Percentiles rank a stretch among this genome's conserved stretches.
Evolutionary conservation across 2,329 filamentous ascomycete species (phyloP).

Genomic region (Trichoderma breve): DNA sequence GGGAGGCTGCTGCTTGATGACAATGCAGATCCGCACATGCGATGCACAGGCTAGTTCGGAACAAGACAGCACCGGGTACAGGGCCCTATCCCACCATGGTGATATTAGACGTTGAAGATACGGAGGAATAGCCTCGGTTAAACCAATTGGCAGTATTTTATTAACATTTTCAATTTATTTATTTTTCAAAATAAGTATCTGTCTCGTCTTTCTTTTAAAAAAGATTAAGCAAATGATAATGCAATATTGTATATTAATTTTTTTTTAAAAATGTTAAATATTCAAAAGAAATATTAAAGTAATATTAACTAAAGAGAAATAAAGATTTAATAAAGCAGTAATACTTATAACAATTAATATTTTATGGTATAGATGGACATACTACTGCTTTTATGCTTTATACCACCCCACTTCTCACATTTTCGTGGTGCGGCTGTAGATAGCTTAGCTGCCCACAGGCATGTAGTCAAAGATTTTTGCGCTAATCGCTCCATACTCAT

Average conservation of each 20-base stretch:
- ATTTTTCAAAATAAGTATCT: no score
- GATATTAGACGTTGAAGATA: neutral
- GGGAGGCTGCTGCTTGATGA: neutral
- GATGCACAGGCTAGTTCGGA: neutral
- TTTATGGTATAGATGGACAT: neutral
- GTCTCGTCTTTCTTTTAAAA: no score
- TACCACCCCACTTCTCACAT: neutral
- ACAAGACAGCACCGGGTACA: neutral
- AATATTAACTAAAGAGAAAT: neutral
- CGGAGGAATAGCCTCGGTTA: neutral
- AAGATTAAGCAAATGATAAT: no score
- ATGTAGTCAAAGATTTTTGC: constrained; percentile 4
- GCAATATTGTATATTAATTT: no score
- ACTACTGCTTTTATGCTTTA: neutral
- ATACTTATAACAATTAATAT: no score
- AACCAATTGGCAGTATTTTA: neutral
- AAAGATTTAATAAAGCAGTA: neutral
- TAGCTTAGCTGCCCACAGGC: neutral
- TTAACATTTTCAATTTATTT: no score
- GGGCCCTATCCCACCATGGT: neutral
- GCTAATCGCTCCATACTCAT: constrained; percentile 13
- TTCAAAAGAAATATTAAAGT: neutral
- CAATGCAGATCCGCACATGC: neutral
- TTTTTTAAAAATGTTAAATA: no score
- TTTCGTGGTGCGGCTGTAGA: neutral